Percentiles rank a stretch among this genome's conserved stretches.
Conservation (phyloP, 176 grass and related monocot species). For the Cenchrus americanus region DNA sequence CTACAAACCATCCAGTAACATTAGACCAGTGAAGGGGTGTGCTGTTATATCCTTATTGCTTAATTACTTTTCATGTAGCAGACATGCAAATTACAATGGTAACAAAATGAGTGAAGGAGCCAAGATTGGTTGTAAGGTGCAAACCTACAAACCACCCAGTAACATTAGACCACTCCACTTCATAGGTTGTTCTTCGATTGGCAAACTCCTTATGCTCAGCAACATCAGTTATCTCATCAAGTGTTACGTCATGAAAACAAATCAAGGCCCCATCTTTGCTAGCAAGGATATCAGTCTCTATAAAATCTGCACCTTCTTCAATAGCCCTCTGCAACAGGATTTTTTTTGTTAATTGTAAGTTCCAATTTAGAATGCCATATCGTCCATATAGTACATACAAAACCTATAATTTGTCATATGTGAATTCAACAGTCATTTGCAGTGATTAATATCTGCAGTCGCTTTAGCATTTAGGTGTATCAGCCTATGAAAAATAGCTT, state of each 20-base stretch:
- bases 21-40: constrained; percentile 11
- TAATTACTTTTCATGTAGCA: constrained; percentile 2
- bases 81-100: constrained; percentile 3
- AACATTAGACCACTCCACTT: constrained; percentile 72
- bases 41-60: neutral
- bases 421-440: constrained; percentile 11
- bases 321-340: constrained; percentile 73
- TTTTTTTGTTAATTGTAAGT: constrained; percentile 13
- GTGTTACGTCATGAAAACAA: constrained; percentile 98
- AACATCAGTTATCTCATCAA: constrained; percentile 83
- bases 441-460: neutral
- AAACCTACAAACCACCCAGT: constrained; percentile 95
- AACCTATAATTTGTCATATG: constrained; percentile 20
- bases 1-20: constrained; percentile 88
- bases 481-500: neutral
- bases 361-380: neutral
- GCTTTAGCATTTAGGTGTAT: constrained; percentile 7
- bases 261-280: constrained; percentile 85
- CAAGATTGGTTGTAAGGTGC: constrained; percentile 27
- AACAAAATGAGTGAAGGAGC: constrained; percentile 23
- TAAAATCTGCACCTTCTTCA: constrained; percentile 94
- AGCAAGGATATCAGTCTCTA: constrained; percentile 93
- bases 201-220: constrained; percentile 64
- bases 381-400: constrained; percentile 2
- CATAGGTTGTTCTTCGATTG: constrained; percentile 84